These are phyloP conservation scores for Talaromyces verruculosus DNA, from an alignment of 2,329 filamentous ascomycete genomes.

Conservation along the genomic window DNA sequence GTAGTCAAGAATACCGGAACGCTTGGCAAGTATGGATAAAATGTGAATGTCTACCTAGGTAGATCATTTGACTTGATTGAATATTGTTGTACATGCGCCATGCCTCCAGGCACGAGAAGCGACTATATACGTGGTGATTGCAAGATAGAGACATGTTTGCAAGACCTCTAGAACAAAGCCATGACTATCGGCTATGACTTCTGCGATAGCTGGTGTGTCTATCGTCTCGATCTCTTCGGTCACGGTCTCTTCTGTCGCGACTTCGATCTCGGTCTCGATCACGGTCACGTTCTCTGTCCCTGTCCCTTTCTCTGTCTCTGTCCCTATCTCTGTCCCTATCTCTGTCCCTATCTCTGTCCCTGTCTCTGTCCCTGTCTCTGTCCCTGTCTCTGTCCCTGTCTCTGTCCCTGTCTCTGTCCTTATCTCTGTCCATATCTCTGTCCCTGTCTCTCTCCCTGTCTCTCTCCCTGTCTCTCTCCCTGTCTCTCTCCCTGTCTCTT, in stretches of 20 bases:
- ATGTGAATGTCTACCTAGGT: not conserved
- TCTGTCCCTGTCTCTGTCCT: too few species aligned
- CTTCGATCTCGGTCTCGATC: constrained; percentile 26
- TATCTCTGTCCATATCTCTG: not conserved
- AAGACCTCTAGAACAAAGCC: not conserved
- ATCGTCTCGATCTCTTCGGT: constrained; percentile 13
- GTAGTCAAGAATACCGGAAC: not conserved
- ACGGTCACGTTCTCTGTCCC: constrained; percentile 24
- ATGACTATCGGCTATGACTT: constrained; percentile 22
- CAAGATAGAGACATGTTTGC: not conserved
- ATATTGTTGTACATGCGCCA: not conserved
- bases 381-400: too few species aligned
- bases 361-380: too few species aligned
- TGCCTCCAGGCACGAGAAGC: not conserved
- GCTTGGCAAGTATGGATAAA: not conserved
- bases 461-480: not conserved
- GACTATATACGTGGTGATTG: not conserved
- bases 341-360: too few species aligned
- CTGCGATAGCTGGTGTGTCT: constrained; percentile 24
- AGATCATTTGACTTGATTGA: not conserved
- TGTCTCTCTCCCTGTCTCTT: constrained; percentile 10
- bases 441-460: constrained; percentile 20
- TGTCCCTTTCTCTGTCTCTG: constrained; percentile 20
- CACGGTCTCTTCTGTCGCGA: constrained; percentile 23
- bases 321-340: constrained; percentile 22